These are phyloP conservation scores for Bauhinia variegata DNA, from an alignment of 306 rosid genomes.

Conservation along the genomic window DNA sequence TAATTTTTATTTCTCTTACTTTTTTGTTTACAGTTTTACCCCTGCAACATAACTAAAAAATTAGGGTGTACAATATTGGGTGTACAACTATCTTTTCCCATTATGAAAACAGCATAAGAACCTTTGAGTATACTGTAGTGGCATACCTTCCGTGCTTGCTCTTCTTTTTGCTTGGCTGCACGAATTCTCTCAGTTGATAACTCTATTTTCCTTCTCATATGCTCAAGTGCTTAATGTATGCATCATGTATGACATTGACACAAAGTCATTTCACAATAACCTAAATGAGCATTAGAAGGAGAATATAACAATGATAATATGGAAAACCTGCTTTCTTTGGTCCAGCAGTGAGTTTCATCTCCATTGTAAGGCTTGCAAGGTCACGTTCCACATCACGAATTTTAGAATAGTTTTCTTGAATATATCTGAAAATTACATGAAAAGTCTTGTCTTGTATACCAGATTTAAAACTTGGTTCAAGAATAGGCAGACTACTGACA, in stretches of 20 bases:
- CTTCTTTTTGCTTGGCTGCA: constrained; percentile 81
- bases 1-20: no score
- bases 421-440: constrained; percentile 54
- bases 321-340: constrained; percentile 92
- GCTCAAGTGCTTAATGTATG: constrained; percentile 77
- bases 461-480: not conserved
- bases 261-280: constrained; percentile 39
- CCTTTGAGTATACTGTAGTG: constrained; percentile 26
- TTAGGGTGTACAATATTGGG: no score
- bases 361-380: constrained; percentile 74
- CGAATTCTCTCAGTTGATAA: constrained; percentile 71
- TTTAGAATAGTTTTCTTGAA: constrained; percentile 87
- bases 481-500: constrained; percentile 27
- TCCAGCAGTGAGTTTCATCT: constrained; percentile 93
- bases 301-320: constrained; percentile 32
- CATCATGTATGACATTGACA: constrained; percentile 34
- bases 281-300: constrained; percentile 4
- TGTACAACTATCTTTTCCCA: no score
- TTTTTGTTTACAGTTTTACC: no score
- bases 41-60: no score
- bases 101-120: constrained; percentile 29
- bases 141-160: constrained; percentile 68
- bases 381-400: constrained; percentile 93
- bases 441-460: constrained; percentile 2
- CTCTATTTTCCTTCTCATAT: constrained; percentile 89